A percentile compares a stretch with the other conserved stretches of the same genome.
Conservation (phyloP, 208 protist genomes). For the Giardia muris region DNA sequence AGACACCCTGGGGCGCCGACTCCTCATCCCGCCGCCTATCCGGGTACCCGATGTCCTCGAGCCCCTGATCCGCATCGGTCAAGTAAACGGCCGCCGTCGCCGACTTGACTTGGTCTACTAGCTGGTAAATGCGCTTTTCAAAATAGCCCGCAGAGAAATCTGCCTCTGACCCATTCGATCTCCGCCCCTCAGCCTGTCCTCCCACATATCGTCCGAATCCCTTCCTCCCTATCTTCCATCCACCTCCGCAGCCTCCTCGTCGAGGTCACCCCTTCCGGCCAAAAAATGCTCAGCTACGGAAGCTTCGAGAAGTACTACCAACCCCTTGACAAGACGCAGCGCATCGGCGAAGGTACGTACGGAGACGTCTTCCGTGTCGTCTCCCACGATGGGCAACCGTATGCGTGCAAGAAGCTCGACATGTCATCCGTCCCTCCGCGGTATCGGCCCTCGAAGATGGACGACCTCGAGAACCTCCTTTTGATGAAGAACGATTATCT, state of each 20-base stretch:
- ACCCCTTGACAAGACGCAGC: background rate
- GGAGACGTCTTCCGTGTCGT: background rate
- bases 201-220: no score
- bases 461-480: background rate
- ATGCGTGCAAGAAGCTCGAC: background rate
- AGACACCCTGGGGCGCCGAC: background rate
- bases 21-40: background rate
- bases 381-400: background rate
- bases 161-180: no score
- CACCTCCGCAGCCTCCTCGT: no score
- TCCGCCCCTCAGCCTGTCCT: no score
- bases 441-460: background rate
- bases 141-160: no score
- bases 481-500: background rate
- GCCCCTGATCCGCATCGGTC: background rate
- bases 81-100: background rate
- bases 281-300: no score
- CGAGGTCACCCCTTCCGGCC: no score
- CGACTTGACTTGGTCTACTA: conserved; percentile 22
- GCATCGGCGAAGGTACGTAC: background rate
- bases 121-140: conserved; percentile 30
- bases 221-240: no score
- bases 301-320: no score
- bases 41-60: background rate
- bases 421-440: background rate